phyloP scores from a whole-genome alignment of 2,329 filamentous ascomycete genomes.

The Monosporascus cannonballus region DNA sequence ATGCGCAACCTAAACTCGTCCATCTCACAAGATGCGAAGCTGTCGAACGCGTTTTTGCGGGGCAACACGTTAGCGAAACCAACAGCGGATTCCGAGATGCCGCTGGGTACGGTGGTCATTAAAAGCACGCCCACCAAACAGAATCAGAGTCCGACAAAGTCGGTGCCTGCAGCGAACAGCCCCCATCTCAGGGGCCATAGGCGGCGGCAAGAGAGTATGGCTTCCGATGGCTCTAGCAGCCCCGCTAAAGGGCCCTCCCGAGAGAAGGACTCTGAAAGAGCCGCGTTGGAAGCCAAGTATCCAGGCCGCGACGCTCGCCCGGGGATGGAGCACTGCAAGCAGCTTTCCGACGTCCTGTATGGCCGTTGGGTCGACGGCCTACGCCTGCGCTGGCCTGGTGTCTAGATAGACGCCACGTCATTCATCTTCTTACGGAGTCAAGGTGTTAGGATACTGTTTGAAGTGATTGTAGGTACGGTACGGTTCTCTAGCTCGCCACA shows the following conservation, averaged over 20 bases:
- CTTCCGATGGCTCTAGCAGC: constrained; percentile 21
- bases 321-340: constrained; percentile 88
- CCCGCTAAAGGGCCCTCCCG: constrained; percentile 23
- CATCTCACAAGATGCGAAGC: constrained; percentile 62
- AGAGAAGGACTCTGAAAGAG: constrained; percentile 43
- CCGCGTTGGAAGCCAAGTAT: constrained; percentile 44
- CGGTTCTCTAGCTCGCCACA: neutral
- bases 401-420: neutral
- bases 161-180: constrained; percentile 75
- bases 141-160: constrained; percentile 51
- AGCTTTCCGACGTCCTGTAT: constrained; percentile 87
- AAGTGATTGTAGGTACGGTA: neutral
- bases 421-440: neutral
- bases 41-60: constrained; percentile 44
- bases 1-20: constrained; percentile 72
- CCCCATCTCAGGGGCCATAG: constrained; percentile 78
- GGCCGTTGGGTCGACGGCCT: constrained; percentile 84
- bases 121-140: constrained; percentile 38
- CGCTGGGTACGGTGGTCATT: constrained; percentile 51
- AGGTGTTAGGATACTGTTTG: neutral
- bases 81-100: constrained; percentile 30
- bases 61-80: constrained; percentile 27
- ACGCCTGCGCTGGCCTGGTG: constrained; percentile 56
- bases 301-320: constrained; percentile 49
- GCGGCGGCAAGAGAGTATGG: constrained; percentile 48